Percentiles rank a stretch among this genome's conserved stretches.
Evolutionary conservation across 2,329 filamentous ascomycete genomes (phyloP).

Genomic region (Aspergillus udagawae): DNA sequence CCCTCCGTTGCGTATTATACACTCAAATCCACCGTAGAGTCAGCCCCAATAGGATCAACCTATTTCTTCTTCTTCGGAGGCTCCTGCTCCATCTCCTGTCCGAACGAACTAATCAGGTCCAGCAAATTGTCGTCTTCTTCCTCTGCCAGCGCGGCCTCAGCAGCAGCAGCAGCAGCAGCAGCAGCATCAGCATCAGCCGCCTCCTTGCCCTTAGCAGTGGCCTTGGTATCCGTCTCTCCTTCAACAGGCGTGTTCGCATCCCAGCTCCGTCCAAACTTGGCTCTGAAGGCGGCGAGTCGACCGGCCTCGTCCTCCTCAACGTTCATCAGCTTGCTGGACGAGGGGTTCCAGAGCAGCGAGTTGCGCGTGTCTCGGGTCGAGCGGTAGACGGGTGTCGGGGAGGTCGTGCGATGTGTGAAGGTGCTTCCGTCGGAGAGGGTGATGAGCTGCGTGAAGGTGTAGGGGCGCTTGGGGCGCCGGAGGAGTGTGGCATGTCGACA

Average conservation of each 20-base stretch:
- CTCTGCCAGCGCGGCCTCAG: slow-evolving; percentile 46
- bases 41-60: slow-evolving; percentile 3
- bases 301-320: slow-evolving; percentile 95
- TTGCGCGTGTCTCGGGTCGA: slow-evolving; percentile 82
- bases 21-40: slow-evolving; percentile 3
- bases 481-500: slow-evolving; percentile 80
- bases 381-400: slow-evolving; percentile 54
- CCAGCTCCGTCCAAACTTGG: slow-evolving; percentile 77
- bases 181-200: slow-evolving; percentile 22
- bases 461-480: slow-evolving; percentile 82
- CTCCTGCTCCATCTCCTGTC: slow-evolving; percentile 38
- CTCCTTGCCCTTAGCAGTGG: slow-evolving; percentile 19
- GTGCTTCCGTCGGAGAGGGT: slow-evolving; percentile 88
- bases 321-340: slow-evolving; percentile 72
- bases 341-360: slow-evolving; percentile 86
- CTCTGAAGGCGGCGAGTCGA: slow-evolving; percentile 77
- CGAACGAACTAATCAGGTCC: slow-evolving; percentile 54
- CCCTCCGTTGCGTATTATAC: slow-evolving; percentile 12
- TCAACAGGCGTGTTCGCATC: slow-evolving; percentile 53
- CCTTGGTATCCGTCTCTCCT: slow-evolving; percentile 23
- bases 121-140: slow-evolving; percentile 53
- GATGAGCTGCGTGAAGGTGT: slow-evolving; percentile 95
- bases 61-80: slow-evolving; percentile 30
- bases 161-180: slow-evolving; percentile 31
- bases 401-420: slow-evolving; percentile 53